Conservation (phyloP, 2,329 filamentous ascomycete genomes). For the Chaetomiaceae sp. region DNA sequence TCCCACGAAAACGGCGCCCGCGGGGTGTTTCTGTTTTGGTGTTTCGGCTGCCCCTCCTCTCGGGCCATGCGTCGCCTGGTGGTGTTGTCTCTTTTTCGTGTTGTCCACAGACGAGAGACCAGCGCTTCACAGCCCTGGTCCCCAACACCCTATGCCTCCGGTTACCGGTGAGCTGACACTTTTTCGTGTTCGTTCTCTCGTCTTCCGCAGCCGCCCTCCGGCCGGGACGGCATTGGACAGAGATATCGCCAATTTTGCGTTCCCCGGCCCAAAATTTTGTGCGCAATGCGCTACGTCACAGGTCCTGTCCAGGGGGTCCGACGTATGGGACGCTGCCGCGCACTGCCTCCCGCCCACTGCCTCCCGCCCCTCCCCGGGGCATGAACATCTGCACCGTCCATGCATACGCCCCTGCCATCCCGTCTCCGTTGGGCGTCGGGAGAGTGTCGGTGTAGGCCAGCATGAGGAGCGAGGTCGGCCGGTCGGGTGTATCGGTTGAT, state of each 20-base stretch:
- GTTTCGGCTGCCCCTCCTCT: conserved; percentile 9
- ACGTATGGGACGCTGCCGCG: conserved; percentile 22
- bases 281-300: conserved; percentile 22
- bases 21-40: background rate
- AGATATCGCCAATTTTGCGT: conserved; percentile 17
- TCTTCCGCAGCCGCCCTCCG: conserved; percentile 12
- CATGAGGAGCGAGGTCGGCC: conserved; percentile 16
- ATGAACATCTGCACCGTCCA: conserved; percentile 15
- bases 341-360: conserved; percentile 9
- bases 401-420: conserved; percentile 12
- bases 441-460: conserved; percentile 23
- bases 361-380: no score
- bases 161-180: background rate
- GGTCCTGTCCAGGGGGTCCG: conserved; percentile 8
- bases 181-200: conserved; percentile 14
- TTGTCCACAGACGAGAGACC: no score
- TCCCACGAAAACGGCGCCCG: background rate
- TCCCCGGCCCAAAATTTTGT: conserved; percentile 16
- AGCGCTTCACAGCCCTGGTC: background rate
- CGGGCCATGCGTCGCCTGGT: no score
- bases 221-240: conserved; percentile 16
- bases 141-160: conserved; percentile 1
- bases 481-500: background rate
- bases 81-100: no score
- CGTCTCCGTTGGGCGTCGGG: conserved; percentile 3